Evolutionary conservation across 2,329 filamentous ascomycete species (phyloP).

Genomic region (Colletotrichum viniferum): DNA sequence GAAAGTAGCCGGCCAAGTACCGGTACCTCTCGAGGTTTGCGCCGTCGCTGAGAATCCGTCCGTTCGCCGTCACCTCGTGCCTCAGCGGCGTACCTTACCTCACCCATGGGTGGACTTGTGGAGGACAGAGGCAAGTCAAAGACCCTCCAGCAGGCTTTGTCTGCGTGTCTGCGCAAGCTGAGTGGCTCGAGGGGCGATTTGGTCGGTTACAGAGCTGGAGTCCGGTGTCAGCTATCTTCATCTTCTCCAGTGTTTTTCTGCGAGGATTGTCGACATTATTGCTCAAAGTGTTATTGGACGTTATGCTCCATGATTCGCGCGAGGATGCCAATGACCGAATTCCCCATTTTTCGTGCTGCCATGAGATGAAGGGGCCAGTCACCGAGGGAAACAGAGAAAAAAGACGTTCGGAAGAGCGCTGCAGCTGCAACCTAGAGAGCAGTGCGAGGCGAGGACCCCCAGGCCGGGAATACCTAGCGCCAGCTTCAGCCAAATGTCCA

Average conservation of each 20-base stretch:
- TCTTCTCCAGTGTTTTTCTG: slow-evolving; percentile 12
- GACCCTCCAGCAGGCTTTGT: not conserved
- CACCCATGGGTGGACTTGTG: not conserved
- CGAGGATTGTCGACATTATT: slow-evolving; percentile 4
- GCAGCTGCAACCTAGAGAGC: not conserved
- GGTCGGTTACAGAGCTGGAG: not conserved
- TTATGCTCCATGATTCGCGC: slow-evolving; percentile 10
- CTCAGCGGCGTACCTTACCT: not conserved
- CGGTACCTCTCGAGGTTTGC: not conserved
- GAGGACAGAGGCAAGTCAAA: not conserved
- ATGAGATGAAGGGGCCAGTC: slow-evolving; percentile 10
- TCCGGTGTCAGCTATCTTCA: not conserved
- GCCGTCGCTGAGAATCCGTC: not conserved
- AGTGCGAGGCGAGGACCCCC: not conserved
- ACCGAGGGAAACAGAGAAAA: not conserved
- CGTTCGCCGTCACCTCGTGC: not conserved
- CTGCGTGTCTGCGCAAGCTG: not conserved
- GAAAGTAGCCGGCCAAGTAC: slow-evolving; percentile 8
- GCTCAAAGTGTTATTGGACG: not conserved
- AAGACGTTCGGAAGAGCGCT: not conserved
- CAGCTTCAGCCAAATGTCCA: not conserved
- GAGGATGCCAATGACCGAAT: slow-evolving; percentile 15
- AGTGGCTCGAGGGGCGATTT: not conserved
- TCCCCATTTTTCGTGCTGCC: slow-evolving; percentile 15
- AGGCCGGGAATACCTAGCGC: slow-evolving; percentile 14